phyloP scores from a whole-genome alignment of 257 asterid species.

The Gynochthodes officinalis region DNA sequence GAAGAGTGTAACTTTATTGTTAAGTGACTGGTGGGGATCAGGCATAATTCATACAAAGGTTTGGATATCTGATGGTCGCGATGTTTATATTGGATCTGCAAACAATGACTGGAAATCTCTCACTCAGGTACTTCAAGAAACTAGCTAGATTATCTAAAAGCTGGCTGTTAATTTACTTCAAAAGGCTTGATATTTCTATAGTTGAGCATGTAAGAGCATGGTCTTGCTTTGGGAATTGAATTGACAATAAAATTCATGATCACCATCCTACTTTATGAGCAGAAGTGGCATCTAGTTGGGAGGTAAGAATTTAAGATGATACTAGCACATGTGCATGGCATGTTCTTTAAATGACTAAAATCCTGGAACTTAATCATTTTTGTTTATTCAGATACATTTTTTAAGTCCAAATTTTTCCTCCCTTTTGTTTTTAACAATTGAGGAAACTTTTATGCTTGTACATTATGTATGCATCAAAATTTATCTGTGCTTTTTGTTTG shows the following conservation, averaged over 20 bases:
- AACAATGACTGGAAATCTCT: constrained; percentile 95
- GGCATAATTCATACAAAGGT: constrained; percentile 87
- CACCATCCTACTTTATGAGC: not conserved
- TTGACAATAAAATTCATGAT: not conserved
- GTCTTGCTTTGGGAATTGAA: not conserved
- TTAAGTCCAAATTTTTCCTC: not conserved
- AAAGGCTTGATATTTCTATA: not conserved
- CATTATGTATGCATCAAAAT: too few species aligned
- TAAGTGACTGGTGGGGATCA: constrained; percentile 82
- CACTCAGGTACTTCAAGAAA: constrained; percentile 52
- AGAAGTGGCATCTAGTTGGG: not conserved
- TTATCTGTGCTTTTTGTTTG: constrained; percentile 10
- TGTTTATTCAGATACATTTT: not conserved
- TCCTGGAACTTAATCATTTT: not conserved
- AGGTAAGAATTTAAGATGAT: not conserved
- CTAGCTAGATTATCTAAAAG: not conserved
- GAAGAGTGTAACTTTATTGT: constrained; percentile 62
- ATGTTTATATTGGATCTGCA: constrained; percentile 81
- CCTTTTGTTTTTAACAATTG: not conserved
- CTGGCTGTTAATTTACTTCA: not conserved
- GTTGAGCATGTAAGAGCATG: not conserved
- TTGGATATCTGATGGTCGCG: constrained; percentile 76
- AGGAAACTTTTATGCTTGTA: not conserved
- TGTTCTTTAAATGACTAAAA: not conserved
- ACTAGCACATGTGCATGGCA: not conserved